Evolutionary conservation across 495 filamentous ascomycete species (phyloP).

Genomic region (Penicillium flavigenum): DNA sequence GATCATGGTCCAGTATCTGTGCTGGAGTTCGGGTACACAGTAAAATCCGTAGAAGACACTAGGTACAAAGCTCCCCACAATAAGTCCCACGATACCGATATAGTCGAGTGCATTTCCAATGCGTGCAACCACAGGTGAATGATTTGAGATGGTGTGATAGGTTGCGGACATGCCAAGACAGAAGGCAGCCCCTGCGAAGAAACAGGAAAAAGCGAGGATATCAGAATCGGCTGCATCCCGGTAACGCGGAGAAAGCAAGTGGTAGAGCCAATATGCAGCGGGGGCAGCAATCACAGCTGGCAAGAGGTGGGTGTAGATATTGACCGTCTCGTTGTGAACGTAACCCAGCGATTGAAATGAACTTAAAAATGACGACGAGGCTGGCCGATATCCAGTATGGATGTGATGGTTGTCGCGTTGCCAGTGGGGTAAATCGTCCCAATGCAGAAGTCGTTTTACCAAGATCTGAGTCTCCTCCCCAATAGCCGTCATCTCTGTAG

Average conservation of each 20-base stretch:
- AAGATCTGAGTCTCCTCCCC: constrained; percentile 32
- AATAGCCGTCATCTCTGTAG: constrained; percentile 21
- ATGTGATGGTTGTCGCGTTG: constrained; percentile 79
- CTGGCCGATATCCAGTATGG: constrained; percentile 66
- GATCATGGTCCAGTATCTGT: constrained; percentile 77
- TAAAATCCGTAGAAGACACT: constrained; percentile 85
- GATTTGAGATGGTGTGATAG: constrained; percentile 71
- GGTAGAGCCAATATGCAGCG: constrained; percentile 45
- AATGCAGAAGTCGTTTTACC: constrained; percentile 50
- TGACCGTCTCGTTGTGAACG: constrained; percentile 93
- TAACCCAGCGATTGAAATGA: constrained; percentile 67
- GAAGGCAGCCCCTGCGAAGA: constrained; percentile 70
- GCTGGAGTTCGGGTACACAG: constrained; percentile 60
- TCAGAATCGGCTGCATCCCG: constrained; percentile 62
- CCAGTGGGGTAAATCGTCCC: constrained; percentile 67
- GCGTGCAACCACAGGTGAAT: constrained; percentile 56
- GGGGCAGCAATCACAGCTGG: constrained; percentile 43
- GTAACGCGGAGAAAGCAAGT: constrained; percentile 62
- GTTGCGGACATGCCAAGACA: constrained; percentile 86
- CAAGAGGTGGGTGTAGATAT: constrained; percentile 87
- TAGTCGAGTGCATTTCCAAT: constrained; percentile 82
- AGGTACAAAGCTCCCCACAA: constrained; percentile 84
- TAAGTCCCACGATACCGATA: constrained; percentile 84
- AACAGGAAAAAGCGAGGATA: constrained; percentile 69
- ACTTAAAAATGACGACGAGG: constrained; percentile 60